Conservation (phyloP, 148 eudicot species). For the Diospyros lotus region DNA sequence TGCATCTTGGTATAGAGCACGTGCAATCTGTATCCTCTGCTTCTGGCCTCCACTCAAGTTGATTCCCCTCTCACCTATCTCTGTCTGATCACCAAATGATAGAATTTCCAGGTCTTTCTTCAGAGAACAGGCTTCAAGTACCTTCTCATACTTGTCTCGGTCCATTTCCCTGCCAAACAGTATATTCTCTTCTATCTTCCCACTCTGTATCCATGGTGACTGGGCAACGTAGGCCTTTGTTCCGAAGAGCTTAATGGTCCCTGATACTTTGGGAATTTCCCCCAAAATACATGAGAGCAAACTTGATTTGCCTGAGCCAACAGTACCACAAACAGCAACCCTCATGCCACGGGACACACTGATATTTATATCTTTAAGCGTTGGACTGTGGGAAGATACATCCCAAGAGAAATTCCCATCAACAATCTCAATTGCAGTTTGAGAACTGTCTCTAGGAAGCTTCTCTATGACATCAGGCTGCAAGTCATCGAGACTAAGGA, state of each 20-base stretch:
- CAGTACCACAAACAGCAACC: slow-evolving; percentile 63
- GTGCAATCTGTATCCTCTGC: slow-evolving; percentile 60
- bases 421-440: slow-evolving; percentile 33
- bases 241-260: slow-evolving; percentile 33
- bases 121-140: slow-evolving; percentile 49
- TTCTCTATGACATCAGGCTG: slow-evolving; percentile 28
- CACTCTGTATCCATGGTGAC: slow-evolving; percentile 63
- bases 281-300: slow-evolving; percentile 50
- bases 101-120: slow-evolving; percentile 46
- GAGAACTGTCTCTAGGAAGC: slow-evolving; percentile 28
- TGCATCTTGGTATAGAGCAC: slow-evolving; percentile 52
- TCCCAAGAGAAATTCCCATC: slow-evolving; percentile 53
- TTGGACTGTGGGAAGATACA: slow-evolving; percentile 24
- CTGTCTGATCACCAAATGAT: slow-evolving; percentile 44
- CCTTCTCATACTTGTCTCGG: slow-evolving; percentile 36
- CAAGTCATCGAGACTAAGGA: slow-evolving; percentile 47
- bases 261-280: slow-evolving; percentile 42
- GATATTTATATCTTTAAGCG: slow-evolving; percentile 40
- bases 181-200: slow-evolving; percentile 50
- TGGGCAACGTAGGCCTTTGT: slow-evolving; percentile 54
- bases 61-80: slow-evolving; percentile 67
- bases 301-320: slow-evolving; percentile 56
- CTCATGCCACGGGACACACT: slow-evolving; percentile 42
- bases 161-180: slow-evolving; percentile 47
- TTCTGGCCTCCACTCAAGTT: slow-evolving; percentile 68